A percentile compares a stretch with the other conserved stretches of the same genome.
Conservation (phyloP, 192 early-diverging fungal genomes). For the Glomus cerebriforme region DNA sequence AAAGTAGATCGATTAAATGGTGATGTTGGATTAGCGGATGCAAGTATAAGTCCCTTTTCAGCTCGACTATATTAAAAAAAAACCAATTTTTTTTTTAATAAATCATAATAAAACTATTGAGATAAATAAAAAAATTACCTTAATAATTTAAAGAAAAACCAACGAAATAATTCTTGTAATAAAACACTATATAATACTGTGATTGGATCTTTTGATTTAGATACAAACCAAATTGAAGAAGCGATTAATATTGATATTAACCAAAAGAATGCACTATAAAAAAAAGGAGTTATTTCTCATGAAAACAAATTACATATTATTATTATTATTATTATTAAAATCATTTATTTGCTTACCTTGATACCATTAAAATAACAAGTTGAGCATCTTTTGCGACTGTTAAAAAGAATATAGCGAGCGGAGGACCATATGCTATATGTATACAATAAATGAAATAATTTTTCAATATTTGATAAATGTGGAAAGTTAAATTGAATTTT, state of each 20-base stretch:
- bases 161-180: constrained; percentile 72
- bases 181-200: constrained; percentile 62
- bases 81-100: too few species aligned
- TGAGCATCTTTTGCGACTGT: constrained; percentile 68
- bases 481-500: neutral
- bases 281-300: neutral
- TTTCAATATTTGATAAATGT: neutral
- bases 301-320: neutral
- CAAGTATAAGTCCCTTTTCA: constrained; percentile 64
- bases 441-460: neutral
- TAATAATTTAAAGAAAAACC: constrained; percentile 59
- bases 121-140: constrained; percentile 40
- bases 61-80: constrained; percentile 65
- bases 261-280: constrained; percentile 80
- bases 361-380: constrained; percentile 70
- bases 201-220: constrained; percentile 40
- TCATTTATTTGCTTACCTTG: constrained; percentile 52
- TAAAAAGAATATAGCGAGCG: constrained; percentile 71
- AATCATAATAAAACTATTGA: too few species aligned
- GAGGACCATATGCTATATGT: constrained; percentile 67
- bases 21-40: constrained; percentile 65
- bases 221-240: constrained; percentile 72
- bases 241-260: constrained; percentile 71
- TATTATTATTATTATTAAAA: neutral
- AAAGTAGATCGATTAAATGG: constrained; percentile 61